These are phyloP conservation scores for Sarocladium brachiariae DNA, from an alignment of 2,329 filamentous ascomycete species.

Conservation along the genomic window DNA sequence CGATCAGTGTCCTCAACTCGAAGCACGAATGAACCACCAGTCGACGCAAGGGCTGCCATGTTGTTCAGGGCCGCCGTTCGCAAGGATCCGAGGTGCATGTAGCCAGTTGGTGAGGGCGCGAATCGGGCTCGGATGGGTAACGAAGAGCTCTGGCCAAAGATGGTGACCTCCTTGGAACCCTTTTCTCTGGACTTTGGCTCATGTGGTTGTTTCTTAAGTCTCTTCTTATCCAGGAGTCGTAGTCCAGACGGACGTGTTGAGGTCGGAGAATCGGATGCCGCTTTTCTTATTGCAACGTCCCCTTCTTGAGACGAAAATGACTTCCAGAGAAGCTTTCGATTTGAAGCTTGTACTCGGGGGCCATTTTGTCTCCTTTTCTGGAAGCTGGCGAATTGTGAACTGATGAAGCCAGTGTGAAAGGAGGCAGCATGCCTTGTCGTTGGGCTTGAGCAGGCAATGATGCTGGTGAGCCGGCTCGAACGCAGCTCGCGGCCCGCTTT, in stretches of 20 bases:
- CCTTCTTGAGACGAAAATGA: neutral
- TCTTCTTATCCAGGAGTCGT: constrained; percentile 9
- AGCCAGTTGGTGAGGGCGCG: constrained; percentile 91
- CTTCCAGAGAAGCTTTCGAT: neutral
- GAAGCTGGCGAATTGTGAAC: neutral
- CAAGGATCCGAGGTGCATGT: constrained; percentile 84
- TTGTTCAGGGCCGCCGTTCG: constrained; percentile 96
- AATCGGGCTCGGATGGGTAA: constrained; percentile 57
- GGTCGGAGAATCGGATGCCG: neutral
- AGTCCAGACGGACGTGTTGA: constrained; percentile 13
- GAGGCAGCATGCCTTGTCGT: neutral
- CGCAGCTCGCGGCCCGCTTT: neutral
- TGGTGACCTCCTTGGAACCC: constrained; percentile 9
- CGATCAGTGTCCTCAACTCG: constrained; percentile 94
- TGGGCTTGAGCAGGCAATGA: neutral
- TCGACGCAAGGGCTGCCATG: constrained; percentile 75
- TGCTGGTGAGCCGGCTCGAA: neutral
- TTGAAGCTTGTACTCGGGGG: neutral
- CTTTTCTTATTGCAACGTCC: neutral
- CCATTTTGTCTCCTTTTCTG: neutral
- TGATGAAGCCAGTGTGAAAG: neutral
- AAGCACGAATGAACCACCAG: constrained; percentile 78
- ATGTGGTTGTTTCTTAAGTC: constrained; percentile 16
- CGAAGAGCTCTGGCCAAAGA: constrained; percentile 47
- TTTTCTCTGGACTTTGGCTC: neutral